These are phyloP conservation scores for thale cress (Arabidopsis thaliana) DNA, from an alignment of 345 rosid species.

Conservation along the genomic window DNA sequence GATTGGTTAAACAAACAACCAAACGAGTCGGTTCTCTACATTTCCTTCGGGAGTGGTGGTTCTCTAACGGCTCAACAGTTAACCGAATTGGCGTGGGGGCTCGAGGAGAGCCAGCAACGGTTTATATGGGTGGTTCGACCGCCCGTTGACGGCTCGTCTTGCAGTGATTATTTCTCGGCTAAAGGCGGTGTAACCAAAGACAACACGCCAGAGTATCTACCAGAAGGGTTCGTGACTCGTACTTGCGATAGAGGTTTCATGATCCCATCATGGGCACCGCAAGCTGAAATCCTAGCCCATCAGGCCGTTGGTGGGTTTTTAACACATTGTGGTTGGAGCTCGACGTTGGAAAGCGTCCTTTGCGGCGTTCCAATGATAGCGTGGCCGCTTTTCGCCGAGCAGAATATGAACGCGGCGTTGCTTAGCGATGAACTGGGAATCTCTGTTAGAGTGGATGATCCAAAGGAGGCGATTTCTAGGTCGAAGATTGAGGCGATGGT, in stretches of 20 bases:
- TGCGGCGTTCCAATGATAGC: conserved; percentile 61
- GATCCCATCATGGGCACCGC: conserved; percentile 71
- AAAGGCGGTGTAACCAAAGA: conserved; percentile 12
- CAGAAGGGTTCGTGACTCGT: conserved; percentile 58
- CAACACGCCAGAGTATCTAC: conserved; percentile 47
- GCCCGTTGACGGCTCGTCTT: conserved; percentile 39
- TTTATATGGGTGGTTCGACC: conserved; percentile 70
- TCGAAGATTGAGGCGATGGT: conserved; percentile 55
- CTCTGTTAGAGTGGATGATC: conserved; percentile 46
- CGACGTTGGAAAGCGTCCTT: conserved; percentile 56
- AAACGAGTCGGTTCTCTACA: conserved; percentile 57
- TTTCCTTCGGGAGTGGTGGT: conserved; percentile 79
- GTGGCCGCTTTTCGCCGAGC: conserved; percentile 66
- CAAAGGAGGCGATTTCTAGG: conserved; percentile 42
- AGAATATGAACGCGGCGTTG: conserved; percentile 57
- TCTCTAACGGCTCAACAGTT: conserved; percentile 55
- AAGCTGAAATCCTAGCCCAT: conserved; percentile 58
- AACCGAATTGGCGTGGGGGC: conserved; percentile 71
- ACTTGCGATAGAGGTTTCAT: conserved; percentile 50
- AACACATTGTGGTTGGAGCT: conserved; percentile 84
- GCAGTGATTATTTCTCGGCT: conserved; percentile 43
- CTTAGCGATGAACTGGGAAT: conserved; percentile 56
- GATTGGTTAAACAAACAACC: conserved; percentile 65
- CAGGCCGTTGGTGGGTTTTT: conserved; percentile 66
- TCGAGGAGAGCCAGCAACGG: conserved; percentile 64